These are phyloP conservation scores for Candida maesae DNA, from an alignment of 805 yeast species.

Conservation along the genomic window DNA sequence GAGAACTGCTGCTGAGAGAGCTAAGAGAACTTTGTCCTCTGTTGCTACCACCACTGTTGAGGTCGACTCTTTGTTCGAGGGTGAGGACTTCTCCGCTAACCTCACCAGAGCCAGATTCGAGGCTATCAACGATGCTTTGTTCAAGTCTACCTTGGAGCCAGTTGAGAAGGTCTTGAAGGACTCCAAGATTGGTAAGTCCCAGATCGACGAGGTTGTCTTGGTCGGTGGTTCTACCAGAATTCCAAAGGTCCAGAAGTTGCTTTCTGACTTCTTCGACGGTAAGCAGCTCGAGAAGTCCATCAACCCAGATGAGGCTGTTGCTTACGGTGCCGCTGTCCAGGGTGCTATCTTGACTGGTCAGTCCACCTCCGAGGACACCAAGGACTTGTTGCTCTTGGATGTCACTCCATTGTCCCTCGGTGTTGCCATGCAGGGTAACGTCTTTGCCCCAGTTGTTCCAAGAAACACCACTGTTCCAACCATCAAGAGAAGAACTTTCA, in stretches of 20 bases:
- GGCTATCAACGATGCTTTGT: conserved; percentile 88
- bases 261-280: conserved; percentile 97
- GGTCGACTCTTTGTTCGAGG: conserved; percentile 91
- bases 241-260: conserved; percentile 96
- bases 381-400: conserved; percentile 92
- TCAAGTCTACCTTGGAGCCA: conserved; percentile 93
- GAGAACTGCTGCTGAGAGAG: conserved; percentile 99
- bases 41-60: conserved; percentile 95
- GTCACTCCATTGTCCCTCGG: conserved; percentile 98
- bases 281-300: conserved; percentile 97
- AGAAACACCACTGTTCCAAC: conserved; percentile 99
- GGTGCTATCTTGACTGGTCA: conserved; percentile 98
- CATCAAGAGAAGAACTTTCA: conserved; percentile 97
- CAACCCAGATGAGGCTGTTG: conserved; percentile 98
- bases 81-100: conserved; percentile 92
- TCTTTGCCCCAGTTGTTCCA: conserved; percentile 98
- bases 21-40: conserved; percentile 96
- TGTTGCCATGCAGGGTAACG: conserved; percentile 99
- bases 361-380: conserved; percentile 85
- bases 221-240: conserved; percentile 99
- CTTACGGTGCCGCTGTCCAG: conserved; percentile 99
- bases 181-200: conserved; percentile 88
- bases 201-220: conserved; percentile 89
- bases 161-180: conserved; percentile 95
- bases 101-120: conserved; percentile 98